Evolutionary conservation across 2,329 filamentous ascomycete species (phyloP), one percentile per base, ranked within the genome.

Genomic region (Fonsecaea erecta): DNA sequence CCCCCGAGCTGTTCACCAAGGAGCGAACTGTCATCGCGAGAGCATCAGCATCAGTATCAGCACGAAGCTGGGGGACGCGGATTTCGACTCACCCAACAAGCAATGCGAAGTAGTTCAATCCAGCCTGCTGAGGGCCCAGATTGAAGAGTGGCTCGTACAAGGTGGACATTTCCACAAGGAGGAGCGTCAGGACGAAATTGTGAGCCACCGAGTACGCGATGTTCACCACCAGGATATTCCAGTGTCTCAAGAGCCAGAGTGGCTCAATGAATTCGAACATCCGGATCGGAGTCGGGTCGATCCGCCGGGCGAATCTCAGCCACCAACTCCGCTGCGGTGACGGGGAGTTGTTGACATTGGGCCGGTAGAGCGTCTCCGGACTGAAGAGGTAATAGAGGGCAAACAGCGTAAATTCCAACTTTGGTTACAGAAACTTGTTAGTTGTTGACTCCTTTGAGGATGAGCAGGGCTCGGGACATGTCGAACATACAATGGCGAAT

Each of bases 51-150:
- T 34, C 9, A 34, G 32, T 11, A 7, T 34, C 7, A 34, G 32
- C 32, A 34, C 32, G 32, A 11, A 11, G 2, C 12, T 34, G 3
- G 2, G 32, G 2, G 12, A 11, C 18, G 52, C 2, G 21, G 26
- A 5, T 11, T 30, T 21, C 18, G n/a, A n/a, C 53, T 56, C n/a
- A 56, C 53, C 53, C 53, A 18, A 26, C 26, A 3, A 40, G 30
- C 16, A 56, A 35, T 24, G 53, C 34, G 35, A 56, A 30, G 34
- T 56, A 56, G 21, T 56, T 56, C 30, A 56, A 37, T 21, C 53
- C 53, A 5, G 30, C 32, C n/a, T 56, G 53, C 26, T 56, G 30
- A 3, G 53, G 21, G 12, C 32, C n/a, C 14, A 56, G n/a, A 21
- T 40, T 35, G 26, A 56, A 56, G 12, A 28, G 32, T 37, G 32